A percentile compares a stretch with the other conserved stretches of the same genome.
These are phyloP conservation scores for Penicillium sp. DNA, from an alignment of 2,329 filamentous ascomycete genomes.

Conservation along the genomic window DNA sequence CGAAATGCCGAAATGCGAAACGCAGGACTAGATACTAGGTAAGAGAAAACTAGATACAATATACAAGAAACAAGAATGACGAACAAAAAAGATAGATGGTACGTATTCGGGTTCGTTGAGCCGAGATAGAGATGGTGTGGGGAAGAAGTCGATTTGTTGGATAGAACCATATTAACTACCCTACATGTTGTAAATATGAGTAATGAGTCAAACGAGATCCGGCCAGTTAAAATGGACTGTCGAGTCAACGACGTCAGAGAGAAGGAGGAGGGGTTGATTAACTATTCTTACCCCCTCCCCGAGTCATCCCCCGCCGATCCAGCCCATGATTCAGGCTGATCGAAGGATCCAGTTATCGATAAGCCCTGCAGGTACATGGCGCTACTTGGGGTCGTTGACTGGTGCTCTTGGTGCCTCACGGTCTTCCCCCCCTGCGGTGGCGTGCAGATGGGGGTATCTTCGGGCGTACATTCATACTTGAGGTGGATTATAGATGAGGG, in stretches of 20 bases:
- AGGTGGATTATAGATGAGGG: not conserved
- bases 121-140: not conserved
- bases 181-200: not conserved
- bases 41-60: not conserved
- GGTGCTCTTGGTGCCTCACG: conserved; percentile 8
- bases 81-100: not conserved
- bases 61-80: not conserved
- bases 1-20: not conserved
- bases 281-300: not conserved
- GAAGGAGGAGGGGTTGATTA: not conserved
- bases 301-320: conserved; percentile 11
- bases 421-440: not conserved
- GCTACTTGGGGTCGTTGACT: conserved; percentile 27
- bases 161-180: conserved; percentile 2
- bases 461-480: not conserved
- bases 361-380: conserved; percentile 35
- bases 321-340: conserved; percentile 9
- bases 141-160: not conserved
- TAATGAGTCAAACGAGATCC: not conserved
- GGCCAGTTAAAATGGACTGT: not conserved
- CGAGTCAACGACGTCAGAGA: conserved; percentile 31
- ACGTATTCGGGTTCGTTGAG: not conserved
- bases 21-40: not conserved
- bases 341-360: conserved; percentile 26
- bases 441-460: not conserved